These are phyloP conservation scores for Phytophthora constricta DNA, from an alignment of 352 stramenopile genomes.

Conservation along the genomic window DNA sequence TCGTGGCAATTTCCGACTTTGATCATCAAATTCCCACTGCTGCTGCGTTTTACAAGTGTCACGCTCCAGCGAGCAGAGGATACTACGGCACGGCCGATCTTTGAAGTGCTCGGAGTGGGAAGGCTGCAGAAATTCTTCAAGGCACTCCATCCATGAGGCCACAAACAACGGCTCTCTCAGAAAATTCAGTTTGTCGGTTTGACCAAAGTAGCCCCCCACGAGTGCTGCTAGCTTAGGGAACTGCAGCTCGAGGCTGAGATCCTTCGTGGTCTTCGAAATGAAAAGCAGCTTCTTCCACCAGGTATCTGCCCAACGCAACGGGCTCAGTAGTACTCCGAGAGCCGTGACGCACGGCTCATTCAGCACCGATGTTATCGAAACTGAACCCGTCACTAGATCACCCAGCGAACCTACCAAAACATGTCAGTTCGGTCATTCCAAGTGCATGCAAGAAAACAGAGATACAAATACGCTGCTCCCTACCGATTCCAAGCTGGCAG, in stretches of 20 bases:
- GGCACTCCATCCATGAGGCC: slow-evolving; percentile 30
- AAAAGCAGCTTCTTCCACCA: slow-evolving; percentile 46
- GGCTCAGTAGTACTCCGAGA: slow-evolving; percentile 35
- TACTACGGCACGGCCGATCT: slow-evolving; percentile 50
- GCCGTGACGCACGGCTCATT: slow-evolving; percentile 34
- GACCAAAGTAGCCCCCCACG: slow-evolving; percentile 11
- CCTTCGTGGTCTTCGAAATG: slow-evolving; percentile 39
- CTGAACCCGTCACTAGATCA: slow-evolving; percentile 38
- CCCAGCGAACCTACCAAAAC: slow-evolving; percentile 42
- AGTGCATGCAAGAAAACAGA: neutral
- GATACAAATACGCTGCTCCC: slow-evolving; percentile 9
- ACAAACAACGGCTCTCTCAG: slow-evolving; percentile 38
- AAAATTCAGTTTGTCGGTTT: neutral
- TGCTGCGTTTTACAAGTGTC: slow-evolving; percentile 60
- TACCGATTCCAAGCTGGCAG: slow-evolving; percentile 51
- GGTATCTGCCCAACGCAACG: slow-evolving; percentile 44
- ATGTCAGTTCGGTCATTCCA: neutral
- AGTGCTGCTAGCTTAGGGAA: slow-evolving; percentile 34
- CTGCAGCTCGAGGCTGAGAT: slow-evolving; percentile 49
- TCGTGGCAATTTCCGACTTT: slow-evolving; percentile 44
- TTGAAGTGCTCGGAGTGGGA: slow-evolving; percentile 52
- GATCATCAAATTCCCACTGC: slow-evolving; percentile 64
- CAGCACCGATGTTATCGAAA: slow-evolving; percentile 36
- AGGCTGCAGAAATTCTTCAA: slow-evolving; percentile 42
- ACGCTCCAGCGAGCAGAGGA: slow-evolving; percentile 66